Evolutionary conservation across 78 protist species (phyloP).

Genomic region (Cyanophora paradoxa): DNA sequence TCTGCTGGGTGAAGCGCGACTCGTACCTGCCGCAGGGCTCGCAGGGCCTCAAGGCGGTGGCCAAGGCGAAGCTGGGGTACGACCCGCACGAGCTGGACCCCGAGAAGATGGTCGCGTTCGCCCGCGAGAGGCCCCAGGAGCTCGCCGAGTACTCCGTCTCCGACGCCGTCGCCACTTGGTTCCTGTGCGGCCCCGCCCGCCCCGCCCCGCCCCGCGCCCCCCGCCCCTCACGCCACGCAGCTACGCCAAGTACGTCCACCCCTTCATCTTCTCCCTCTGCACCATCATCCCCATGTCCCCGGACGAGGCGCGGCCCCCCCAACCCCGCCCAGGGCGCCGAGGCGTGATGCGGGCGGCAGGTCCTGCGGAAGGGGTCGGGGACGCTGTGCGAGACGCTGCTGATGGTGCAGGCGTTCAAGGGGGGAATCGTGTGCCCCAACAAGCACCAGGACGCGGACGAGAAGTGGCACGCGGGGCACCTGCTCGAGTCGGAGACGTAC

Average conservation of each 20-base stretch:
- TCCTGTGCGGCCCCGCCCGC: slow-evolving; percentile 81
- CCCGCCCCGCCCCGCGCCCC: neutral
- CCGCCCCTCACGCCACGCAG: neutral
- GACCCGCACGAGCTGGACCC: slow-evolving; percentile 97
- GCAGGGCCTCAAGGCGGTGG: slow-evolving; percentile 76
- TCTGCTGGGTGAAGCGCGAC: slow-evolving; percentile 98
- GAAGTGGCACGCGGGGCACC: slow-evolving; percentile 72
- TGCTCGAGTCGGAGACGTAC: slow-evolving; percentile 93
- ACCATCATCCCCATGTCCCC: slow-evolving; percentile 95
- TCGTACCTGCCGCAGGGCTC: slow-evolving; percentile 96
- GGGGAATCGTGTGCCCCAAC: slow-evolving; percentile 88
- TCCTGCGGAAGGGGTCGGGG: slow-evolving; percentile 97
- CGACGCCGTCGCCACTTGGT: slow-evolving; percentile 98
- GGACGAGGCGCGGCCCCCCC: slow-evolving; percentile 80
- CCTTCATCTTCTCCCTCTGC: slow-evolving; percentile 97
- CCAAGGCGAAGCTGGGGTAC: slow-evolving; percentile 81
- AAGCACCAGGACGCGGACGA: slow-evolving; percentile 56
- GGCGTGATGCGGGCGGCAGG: neutral
- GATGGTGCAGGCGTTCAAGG: slow-evolving; percentile 78
- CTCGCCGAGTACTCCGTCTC: slow-evolving; percentile 97
- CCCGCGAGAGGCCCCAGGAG: slow-evolving; percentile 61
- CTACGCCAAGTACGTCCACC: slow-evolving; percentile 82
- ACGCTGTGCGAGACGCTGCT: slow-evolving; percentile 95
- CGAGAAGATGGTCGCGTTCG: slow-evolving; percentile 91
- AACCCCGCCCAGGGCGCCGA: too few species aligned